Percentiles rank a stretch among this genome's conserved stretches.
Evolutionary conservation across 495 filamentous ascomycete genomes (phyloP).

Genomic region (Xylaria acuta): DNA sequence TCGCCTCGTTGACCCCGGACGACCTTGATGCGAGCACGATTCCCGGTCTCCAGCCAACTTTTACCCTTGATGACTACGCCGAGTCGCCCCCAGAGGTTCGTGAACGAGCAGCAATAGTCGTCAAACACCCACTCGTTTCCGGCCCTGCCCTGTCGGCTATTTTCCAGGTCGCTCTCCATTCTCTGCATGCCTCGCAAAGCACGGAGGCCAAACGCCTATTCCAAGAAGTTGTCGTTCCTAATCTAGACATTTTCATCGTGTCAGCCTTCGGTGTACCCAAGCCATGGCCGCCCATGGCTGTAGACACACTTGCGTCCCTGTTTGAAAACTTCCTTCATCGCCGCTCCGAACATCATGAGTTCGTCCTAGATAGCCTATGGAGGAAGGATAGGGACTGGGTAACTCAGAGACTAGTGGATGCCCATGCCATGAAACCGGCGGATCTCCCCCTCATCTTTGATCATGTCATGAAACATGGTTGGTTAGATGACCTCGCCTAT

Average conservation of each 20-base stretch:
- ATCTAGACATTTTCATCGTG: slow-evolving; percentile 77
- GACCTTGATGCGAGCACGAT: slow-evolving; percentile 83
- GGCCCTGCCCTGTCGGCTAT: slow-evolving; percentile 82
- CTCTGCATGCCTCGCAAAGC: slow-evolving; percentile 66
- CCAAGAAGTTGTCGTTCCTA: slow-evolving; percentile 69
- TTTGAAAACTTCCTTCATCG: slow-evolving; percentile 59
- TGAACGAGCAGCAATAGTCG: slow-evolving; percentile 72
- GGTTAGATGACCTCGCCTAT: slow-evolving; percentile 80
- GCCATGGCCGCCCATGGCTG: slow-evolving; percentile 62
- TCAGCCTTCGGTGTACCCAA: slow-evolving; percentile 71
- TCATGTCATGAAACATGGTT: slow-evolving; percentile 74
- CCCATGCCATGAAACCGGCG: slow-evolving; percentile 76
- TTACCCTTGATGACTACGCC: slow-evolving; percentile 76
- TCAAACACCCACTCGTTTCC: slow-evolving; percentile 88
- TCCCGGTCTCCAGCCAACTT: slow-evolving; percentile 77
- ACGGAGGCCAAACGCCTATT: slow-evolving; percentile 71
- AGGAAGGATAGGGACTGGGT: slow-evolving; percentile 85
- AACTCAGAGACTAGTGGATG: slow-evolving; percentile 74
- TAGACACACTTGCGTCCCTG: slow-evolving; percentile 58
- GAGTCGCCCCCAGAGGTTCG: slow-evolving; percentile 73
- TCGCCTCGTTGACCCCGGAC: slow-evolving; percentile 69
- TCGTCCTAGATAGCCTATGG: slow-evolving; percentile 90
- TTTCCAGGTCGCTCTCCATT: slow-evolving; percentile 76
- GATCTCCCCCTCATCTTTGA: slow-evolving; percentile 83
- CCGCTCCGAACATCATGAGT: slow-evolving; percentile 66